These are phyloP conservation scores for Candida khao-thaluensis DNA, from an alignment of 805 yeast genomes.

Conservation along the genomic window DNA sequence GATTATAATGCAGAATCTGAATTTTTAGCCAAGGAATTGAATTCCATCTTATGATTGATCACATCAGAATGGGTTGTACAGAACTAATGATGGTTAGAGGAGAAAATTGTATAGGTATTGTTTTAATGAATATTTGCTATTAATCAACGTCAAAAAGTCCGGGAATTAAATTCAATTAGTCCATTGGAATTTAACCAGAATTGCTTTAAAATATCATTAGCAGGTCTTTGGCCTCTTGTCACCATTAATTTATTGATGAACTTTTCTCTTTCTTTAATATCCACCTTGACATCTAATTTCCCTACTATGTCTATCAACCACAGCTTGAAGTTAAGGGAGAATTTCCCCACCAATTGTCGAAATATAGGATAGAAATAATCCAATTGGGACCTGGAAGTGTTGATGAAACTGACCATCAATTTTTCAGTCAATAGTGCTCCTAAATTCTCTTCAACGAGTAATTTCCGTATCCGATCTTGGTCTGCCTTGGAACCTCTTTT, in stretches of 20 bases:
- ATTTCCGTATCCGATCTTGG: constrained; percentile 27
- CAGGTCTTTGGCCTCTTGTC: constrained; percentile 65
- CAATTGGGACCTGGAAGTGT: constrained; percentile 56
- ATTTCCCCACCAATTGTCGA: constrained; percentile 46
- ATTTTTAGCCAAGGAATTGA: constrained; percentile 48
- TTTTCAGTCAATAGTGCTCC: constrained; percentile 27
- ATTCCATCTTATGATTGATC: constrained; percentile 19
- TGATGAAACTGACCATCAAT: constrained; percentile 35
- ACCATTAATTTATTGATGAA: constrained; percentile 56
- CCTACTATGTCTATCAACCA: constrained; percentile 37
- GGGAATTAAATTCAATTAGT: constrained; percentile 38
- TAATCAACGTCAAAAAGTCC: constrained; percentile 4
- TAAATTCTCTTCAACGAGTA: constrained; percentile 14
- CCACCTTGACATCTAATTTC: constrained; percentile 15
- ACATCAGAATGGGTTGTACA: too few species aligned
- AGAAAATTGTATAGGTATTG: constrained; percentile 1
- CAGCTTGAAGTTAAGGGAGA: constrained; percentile 45
- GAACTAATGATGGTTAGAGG: neutral
- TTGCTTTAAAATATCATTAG: constrained; percentile 55
- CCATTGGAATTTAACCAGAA: constrained; percentile 69
- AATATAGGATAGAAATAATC: constrained; percentile 56
- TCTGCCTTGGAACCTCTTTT: constrained; percentile 47
- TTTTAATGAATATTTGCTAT: constrained; percentile 1
- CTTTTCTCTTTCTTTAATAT: constrained; percentile 31
- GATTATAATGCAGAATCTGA: constrained; percentile 63